These are phyloP conservation scores for Mimosa bimucronata DNA, from an alignment of 306 rosid genomes.

Conservation along the genomic window DNA sequence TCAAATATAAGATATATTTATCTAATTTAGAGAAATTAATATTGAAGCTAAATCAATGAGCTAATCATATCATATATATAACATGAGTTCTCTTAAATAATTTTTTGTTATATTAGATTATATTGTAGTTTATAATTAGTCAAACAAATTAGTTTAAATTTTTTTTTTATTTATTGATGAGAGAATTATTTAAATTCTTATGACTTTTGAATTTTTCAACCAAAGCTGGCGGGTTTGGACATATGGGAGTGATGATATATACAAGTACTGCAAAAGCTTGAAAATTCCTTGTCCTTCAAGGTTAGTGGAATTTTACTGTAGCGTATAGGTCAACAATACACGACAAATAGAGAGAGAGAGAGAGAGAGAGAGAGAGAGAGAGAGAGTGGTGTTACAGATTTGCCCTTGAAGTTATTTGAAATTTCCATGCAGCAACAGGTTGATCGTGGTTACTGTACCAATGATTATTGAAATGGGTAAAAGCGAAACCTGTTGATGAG, in stretches of 20 bases:
- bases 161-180: neutral
- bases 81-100: no score
- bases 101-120: no score
- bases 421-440: constrained; percentile 48
- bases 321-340: constrained; percentile 65
- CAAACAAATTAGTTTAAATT: no score
- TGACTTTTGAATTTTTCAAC: constrained; percentile 3
- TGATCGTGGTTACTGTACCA: constrained; percentile 23
- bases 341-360: constrained; percentile 31
- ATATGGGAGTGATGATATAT: neutral
- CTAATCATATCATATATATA: no score
- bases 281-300: constrained; percentile 44
- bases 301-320: constrained; percentile 68
- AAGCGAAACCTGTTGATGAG: constrained; percentile 59
- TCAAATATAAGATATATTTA: no score
- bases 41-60: no score
- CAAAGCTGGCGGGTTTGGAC: constrained; percentile 21
- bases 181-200: neutral
- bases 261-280: constrained; percentile 32
- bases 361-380: no score
- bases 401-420: constrained; percentile 35
- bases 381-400: neutral
- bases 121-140: no score
- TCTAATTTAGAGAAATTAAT: no score
- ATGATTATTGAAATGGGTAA: constrained; percentile 41